These are phyloP conservation scores for Penicillium sumatraense DNA, from an alignment of 2,329 filamentous ascomycete genomes.

Conservation along the genomic window DNA sequence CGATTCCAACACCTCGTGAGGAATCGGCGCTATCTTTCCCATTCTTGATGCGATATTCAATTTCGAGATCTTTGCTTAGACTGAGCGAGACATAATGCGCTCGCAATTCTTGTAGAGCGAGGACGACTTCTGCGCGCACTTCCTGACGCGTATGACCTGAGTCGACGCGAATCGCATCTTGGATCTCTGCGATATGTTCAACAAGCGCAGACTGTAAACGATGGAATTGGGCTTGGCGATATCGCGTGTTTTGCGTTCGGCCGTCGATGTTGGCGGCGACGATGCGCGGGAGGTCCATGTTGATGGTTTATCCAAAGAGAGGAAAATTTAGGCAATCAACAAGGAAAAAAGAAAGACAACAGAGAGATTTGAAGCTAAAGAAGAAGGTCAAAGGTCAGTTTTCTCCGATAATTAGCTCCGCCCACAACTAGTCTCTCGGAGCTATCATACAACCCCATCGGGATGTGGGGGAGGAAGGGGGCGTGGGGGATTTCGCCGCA, in stretches of 20 bases:
- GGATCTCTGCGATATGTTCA: constrained; percentile 32
- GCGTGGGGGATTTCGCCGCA: neutral
- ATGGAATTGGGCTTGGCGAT: constrained; percentile 46
- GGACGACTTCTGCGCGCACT: constrained; percentile 32
- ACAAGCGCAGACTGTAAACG: constrained; percentile 40
- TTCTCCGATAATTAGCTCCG: neutral
- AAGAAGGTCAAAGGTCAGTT: neutral
- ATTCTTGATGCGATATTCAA: constrained; percentile 29
- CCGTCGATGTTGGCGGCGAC: constrained; percentile 44
- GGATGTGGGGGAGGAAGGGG: constrained; percentile 31
- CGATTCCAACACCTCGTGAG: constrained; percentile 27
- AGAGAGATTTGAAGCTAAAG: neutral
- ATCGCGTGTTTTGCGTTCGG: constrained; percentile 42
- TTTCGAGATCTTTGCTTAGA: constrained; percentile 22
- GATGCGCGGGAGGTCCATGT: constrained; percentile 33
- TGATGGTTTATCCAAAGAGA: neutral
- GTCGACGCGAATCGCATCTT: constrained; percentile 38
- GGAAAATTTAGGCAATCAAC: neutral
- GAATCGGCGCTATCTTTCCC: constrained; percentile 24
- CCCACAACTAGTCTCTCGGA: neutral
- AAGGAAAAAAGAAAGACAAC: neutral
- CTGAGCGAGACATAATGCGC: constrained; percentile 29
- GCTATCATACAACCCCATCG: constrained; percentile 5
- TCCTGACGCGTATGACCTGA: constrained; percentile 36
- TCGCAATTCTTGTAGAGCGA: constrained; percentile 33